These are phyloP conservation scores for Botryosphaeria dothidea DNA, from an alignment of 2,329 filamentous ascomycete species.

Conservation along the genomic window DNA sequence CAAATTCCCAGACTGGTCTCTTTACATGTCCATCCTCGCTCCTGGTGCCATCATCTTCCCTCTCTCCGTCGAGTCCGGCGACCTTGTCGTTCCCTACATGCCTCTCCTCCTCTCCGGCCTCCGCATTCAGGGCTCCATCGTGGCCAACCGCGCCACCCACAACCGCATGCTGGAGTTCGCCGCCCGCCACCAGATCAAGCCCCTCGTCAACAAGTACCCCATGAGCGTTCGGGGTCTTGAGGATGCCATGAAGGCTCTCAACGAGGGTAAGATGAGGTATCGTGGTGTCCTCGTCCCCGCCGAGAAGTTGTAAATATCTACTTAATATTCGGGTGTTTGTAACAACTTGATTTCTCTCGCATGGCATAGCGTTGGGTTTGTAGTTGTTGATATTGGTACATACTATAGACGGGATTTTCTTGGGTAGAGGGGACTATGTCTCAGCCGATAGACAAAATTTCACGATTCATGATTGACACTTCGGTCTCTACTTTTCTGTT, in stretches of 20 bases:
- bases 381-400: background rate
- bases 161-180: conserved; percentile 55
- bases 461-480: too few species aligned
- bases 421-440: background rate
- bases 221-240: conserved; percentile 42
- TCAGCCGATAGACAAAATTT: background rate
- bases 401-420: background rate
- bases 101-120: conserved; percentile 57
- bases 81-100: conserved; percentile 58
- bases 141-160: conserved; percentile 63
- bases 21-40: conserved; percentile 50
- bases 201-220: conserved; percentile 46
- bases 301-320: conserved; percentile 20
- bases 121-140: conserved; percentile 64
- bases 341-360: background rate
- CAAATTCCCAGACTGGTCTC: conserved; percentile 43
- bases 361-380: background rate
- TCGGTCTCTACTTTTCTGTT: too few species aligned
- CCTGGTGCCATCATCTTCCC: conserved; percentile 54
- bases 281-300: conserved; percentile 41
- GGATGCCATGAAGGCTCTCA: conserved; percentile 43
- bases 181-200: conserved; percentile 43
- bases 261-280: conserved; percentile 48
- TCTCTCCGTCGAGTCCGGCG: conserved; percentile 49
- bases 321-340: background rate